A percentile compares a stretch with the other conserved stretches of the same genome.
Conservation (phyloP, 176 grass and related monocot species). For the Oryza australiensis region DNA sequence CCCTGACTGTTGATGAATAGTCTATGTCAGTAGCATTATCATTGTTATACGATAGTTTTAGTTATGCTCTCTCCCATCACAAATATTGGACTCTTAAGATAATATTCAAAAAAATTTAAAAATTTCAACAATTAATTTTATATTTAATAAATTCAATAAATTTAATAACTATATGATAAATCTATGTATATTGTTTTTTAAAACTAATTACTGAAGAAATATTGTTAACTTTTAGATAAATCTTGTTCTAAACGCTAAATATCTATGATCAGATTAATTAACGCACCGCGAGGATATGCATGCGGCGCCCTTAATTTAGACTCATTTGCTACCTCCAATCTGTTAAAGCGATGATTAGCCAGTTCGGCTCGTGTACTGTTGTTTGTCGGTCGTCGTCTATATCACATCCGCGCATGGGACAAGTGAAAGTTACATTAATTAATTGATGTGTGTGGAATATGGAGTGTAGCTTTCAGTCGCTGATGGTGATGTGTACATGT, state of each 20-base stretch:
- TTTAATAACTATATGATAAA: no score
- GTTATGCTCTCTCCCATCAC: no score
- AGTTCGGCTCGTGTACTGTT: neutral
- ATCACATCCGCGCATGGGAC: neutral
- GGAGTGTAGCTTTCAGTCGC: neutral
- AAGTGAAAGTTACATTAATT: conserved; percentile 5
- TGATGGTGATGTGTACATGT: neutral
- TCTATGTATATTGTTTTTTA: no score
- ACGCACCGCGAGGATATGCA: neutral
- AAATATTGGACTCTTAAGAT: no score
- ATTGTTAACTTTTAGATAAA: no score
- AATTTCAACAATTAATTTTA: no score
- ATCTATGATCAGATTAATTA: no score
- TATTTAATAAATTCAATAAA: no score
- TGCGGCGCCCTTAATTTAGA: neutral
- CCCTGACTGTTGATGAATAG: neutral
- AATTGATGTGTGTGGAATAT: neutral
- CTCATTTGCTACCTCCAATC: neutral
- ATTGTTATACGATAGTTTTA: no score
- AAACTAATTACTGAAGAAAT: no score
- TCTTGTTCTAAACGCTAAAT: no score
- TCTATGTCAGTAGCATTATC: neutral
- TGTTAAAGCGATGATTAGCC: neutral
- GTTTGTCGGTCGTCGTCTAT: neutral
- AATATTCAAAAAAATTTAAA: no score